Percentiles rank a stretch among this genome's conserved stretches.
Conservation (phyloP, 108 stramenopile genomes). For the Cyclotella choctawhatcheeana region DNA sequence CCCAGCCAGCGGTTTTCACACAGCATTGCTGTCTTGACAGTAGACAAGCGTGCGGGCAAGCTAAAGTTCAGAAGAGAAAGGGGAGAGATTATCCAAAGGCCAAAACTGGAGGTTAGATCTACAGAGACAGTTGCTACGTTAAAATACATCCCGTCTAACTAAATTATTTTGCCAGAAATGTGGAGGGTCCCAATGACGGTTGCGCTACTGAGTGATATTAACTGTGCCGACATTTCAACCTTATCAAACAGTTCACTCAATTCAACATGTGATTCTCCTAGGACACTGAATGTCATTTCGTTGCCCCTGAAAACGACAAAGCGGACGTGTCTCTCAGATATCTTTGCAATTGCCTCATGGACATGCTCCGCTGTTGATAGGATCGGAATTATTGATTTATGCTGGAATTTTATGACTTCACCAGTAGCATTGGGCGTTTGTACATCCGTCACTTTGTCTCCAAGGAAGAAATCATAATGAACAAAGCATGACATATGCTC, state of each 20-base stretch:
- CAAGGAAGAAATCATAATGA: conserved; percentile 21
- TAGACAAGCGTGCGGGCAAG: too few species aligned
- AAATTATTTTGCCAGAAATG: not conserved
- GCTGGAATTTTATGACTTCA: conserved; percentile 13
- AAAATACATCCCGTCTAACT: too few species aligned
- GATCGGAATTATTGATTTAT: conserved; percentile 19
- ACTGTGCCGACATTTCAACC: not conserved
- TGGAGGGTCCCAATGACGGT: conserved; percentile 2
- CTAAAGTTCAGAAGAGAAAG: too few species aligned
- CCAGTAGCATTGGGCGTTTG: conserved; percentile 8
- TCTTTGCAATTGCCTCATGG: not conserved
- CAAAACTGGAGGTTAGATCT: not conserved
- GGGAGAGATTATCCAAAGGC: too few species aligned
- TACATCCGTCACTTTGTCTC: conserved; percentile 13
- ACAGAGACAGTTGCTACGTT: too few species aligned
- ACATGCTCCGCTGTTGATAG: not conserved
- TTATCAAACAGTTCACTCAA: conserved; percentile 8
- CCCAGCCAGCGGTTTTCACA: too few species aligned
- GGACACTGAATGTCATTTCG: not conserved
- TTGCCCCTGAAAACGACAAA: conserved; percentile 22
- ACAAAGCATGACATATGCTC: conserved; percentile 11
- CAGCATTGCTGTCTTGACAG: too few species aligned
- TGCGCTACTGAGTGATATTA: conserved; percentile 19
- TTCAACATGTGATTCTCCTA: conserved; percentile 16
- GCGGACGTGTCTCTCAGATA: conserved; percentile 9